Percentiles rank a stretch among this genome's conserved stretches.
Evolutionary conservation across 2,329 filamentous ascomycete species (phyloP).

Genomic region (Neofusicoccum ribis): DNA sequence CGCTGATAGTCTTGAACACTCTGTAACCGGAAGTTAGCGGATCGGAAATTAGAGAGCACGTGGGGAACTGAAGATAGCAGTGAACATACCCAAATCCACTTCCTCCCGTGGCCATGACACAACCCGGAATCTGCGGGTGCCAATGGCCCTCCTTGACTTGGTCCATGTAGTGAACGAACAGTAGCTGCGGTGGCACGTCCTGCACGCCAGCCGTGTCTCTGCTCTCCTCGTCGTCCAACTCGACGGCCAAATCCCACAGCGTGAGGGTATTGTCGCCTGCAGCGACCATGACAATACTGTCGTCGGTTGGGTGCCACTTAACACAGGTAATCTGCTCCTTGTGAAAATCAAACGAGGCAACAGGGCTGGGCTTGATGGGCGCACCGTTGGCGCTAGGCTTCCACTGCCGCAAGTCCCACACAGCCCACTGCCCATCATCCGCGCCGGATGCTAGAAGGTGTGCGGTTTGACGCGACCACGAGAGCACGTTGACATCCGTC

Average conservation of each 20-base stretch:
- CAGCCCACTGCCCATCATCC: slow-evolving; percentile 90
- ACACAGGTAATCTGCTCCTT: slow-evolving; percentile 94
- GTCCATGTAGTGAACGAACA: slow-evolving; percentile 97
- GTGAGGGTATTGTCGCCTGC: slow-evolving; percentile 93
- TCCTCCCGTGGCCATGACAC: slow-evolving; percentile 84
- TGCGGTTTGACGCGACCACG: slow-evolving; percentile 85
- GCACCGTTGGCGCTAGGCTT: slow-evolving; percentile 62
- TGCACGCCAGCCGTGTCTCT: slow-evolving; percentile 82
- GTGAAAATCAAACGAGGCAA: slow-evolving; percentile 95
- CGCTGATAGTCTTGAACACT: slow-evolving; percentile 44
- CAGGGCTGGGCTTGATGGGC: slow-evolving; percentile 65
- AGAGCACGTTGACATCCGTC: slow-evolving; percentile 93
- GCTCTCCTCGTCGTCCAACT: slow-evolving; percentile 95
- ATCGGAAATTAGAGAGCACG: background rate
- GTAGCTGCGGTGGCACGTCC: slow-evolving; percentile 88
- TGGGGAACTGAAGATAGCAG: slow-evolving; percentile 23
- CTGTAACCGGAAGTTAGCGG: slow-evolving; percentile 26
- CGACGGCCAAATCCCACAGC: slow-evolving; percentile 94
- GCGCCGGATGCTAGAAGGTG: slow-evolving; percentile 90
- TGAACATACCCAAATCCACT: slow-evolving; percentile 68
- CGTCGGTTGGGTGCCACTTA: slow-evolving; percentile 96
- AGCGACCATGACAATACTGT: slow-evolving; percentile 90
- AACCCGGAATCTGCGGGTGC: slow-evolving; percentile 93
- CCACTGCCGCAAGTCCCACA: slow-evolving; percentile 97
- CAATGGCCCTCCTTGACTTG: slow-evolving; percentile 95